These are phyloP conservation scores for Claviceps sp. DNA, from an alignment of 2,329 filamentous ascomycete species.

Conservation along the genomic window DNA sequence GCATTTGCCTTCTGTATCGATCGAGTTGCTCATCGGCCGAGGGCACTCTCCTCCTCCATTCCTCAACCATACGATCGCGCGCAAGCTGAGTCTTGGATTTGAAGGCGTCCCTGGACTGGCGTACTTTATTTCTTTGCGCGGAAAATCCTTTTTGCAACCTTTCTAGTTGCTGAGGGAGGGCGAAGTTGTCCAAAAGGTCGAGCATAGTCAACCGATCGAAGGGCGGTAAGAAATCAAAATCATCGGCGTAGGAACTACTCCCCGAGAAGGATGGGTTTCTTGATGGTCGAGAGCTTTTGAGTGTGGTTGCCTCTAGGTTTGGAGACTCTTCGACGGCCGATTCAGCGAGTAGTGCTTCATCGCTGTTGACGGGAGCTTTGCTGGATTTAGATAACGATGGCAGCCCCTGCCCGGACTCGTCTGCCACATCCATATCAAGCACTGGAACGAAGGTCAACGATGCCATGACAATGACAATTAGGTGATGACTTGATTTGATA, in stretches of 20 bases:
- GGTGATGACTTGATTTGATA: not conserved
- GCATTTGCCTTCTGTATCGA: constrained; percentile 80
- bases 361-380: constrained; percentile 29
- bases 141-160: constrained; percentile 75
- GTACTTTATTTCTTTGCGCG: constrained; percentile 73
- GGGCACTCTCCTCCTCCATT: constrained; percentile 78
- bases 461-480: not conserved
- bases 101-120: constrained; percentile 66
- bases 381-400: constrained; percentile 15
- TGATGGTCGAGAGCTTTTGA: constrained; percentile 47
- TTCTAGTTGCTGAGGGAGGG: constrained; percentile 79
- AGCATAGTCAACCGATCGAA: constrained; percentile 83
- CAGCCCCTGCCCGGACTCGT: not conserved
- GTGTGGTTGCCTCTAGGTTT: constrained; percentile 30
- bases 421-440: constrained; percentile 1
- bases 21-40: constrained; percentile 86
- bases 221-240: constrained; percentile 76
- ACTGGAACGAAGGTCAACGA: not conserved
- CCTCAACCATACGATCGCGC: constrained; percentile 80
- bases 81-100: constrained; percentile 64
- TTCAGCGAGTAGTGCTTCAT: constrained; percentile 27
- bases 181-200: constrained; percentile 88
- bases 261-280: constrained; percentile 72
- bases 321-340: constrained; percentile 34
- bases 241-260: constrained; percentile 74